A percentile compares a stretch with the other conserved stretches of the same genome.
Conservation (phyloP, 2,329 filamentous ascomycete species). For the Phialocephala sp. region DNA sequence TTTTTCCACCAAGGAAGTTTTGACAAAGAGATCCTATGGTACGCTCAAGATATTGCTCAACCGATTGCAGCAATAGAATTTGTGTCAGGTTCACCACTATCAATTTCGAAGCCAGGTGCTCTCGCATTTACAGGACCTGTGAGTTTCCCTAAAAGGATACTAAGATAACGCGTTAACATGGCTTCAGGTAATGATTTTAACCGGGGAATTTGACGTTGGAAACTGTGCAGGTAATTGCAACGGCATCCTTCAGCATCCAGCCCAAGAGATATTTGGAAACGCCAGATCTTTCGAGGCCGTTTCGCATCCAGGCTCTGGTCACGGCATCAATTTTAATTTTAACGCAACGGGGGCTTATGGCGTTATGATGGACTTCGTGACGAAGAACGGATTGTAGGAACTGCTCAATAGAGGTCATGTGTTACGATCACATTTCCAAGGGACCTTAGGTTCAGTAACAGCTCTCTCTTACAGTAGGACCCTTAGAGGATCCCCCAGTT, state of each 20-base stretch:
- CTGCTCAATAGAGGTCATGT: background rate
- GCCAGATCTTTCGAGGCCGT: slow-evolving; percentile 6
- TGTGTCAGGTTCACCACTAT: background rate
- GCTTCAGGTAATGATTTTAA: background rate
- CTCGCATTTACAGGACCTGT: background rate
- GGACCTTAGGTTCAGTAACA: no score
- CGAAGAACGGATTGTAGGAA: slow-evolving; percentile 4
- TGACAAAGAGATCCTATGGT: background rate
- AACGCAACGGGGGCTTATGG: slow-evolving; percentile 5
- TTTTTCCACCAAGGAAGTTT: background rate
- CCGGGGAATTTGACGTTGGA: background rate
- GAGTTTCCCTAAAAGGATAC: background rate
- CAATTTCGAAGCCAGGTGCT: background rate
- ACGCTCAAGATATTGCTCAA: background rate
- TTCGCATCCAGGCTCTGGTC: slow-evolving; percentile 8
- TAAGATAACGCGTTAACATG: background rate
- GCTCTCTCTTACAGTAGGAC: no score
- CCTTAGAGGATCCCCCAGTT: no score
- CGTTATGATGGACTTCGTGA: slow-evolving; percentile 4
- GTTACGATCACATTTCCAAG: no score
- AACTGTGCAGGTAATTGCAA: slow-evolving; percentile 4
- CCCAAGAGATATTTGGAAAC: slow-evolving; percentile 1
- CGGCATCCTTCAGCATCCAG: background rate
- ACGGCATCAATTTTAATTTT: slow-evolving; percentile 8
- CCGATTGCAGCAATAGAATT: background rate